A percentile compares a stretch with the other conserved stretches of the same genome.
These are phyloP conservation scores for Naganishia sp. DNA, from an alignment of 1,284 basidiomycete genomes.

Conservation along the genomic window DNA sequence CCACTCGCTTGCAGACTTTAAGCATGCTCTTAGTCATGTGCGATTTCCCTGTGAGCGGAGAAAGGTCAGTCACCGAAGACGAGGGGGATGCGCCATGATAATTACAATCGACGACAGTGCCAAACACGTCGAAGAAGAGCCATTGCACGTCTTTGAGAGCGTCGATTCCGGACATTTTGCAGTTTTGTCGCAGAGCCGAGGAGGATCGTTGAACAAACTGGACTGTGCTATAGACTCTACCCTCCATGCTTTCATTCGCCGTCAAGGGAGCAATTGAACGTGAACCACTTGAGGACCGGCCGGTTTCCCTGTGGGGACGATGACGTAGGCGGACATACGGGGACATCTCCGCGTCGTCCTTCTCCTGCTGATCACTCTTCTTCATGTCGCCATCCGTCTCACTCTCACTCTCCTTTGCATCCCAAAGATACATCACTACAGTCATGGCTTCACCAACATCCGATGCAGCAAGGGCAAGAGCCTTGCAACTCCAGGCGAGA, in stretches of 20 bases:
- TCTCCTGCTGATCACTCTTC: neutral
- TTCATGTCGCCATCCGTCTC: neutral
- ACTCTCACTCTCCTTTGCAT: no score
- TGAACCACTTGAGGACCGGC: neutral
- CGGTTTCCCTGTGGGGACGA: neutral
- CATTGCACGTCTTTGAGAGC: conserved; percentile 33
- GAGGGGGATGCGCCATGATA: conserved; percentile 18
- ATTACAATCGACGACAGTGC: conserved; percentile 47
- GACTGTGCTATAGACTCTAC: neutral
- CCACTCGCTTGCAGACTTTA: conserved; percentile 8
- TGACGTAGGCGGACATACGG: no score
- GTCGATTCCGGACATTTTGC: conserved; percentile 6
- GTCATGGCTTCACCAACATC: neutral
- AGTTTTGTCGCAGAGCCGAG: neutral
- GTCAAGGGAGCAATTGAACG: no score
- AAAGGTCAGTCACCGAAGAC: neutral
- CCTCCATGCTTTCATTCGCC: neutral
- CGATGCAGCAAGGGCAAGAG: conserved; percentile 43
- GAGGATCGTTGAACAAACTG: neutral
- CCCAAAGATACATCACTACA: neutral
- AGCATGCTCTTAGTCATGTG: conserved; percentile 24
- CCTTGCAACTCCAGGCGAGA: conserved; percentile 48
- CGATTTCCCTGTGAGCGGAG: conserved; percentile 21
- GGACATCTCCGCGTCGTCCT: no score
- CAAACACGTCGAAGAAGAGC: conserved; percentile 45